Percentiles rank a stretch among this genome's conserved stretches.
Evolutionary conservation across 2,329 filamentous ascomycete species (phyloP).

Genomic region (Fusarium nisikadoi): DNA sequence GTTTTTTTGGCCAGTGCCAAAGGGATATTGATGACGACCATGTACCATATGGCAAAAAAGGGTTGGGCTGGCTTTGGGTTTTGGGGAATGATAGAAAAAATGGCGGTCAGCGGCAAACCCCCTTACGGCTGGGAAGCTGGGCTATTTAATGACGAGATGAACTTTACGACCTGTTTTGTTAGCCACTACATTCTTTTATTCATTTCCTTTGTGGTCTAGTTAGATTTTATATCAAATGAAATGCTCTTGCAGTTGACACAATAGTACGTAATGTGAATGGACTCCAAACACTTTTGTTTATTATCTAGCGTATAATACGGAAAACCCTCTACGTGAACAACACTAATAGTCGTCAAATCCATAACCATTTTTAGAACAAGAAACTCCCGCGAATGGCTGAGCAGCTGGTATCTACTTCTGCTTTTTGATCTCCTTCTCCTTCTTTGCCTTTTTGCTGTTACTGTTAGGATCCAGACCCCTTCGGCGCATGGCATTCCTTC

Average conservation of each 20-base stretch:
- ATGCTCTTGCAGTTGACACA: neutral
- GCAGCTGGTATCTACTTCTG: conserved; percentile 37
- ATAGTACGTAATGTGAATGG: neutral
- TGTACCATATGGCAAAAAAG: conserved; percentile 40
- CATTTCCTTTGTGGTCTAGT: conserved; percentile 14
- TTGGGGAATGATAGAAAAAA: conserved; percentile 44
- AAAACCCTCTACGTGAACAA: conserved; percentile 26
- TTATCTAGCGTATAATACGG: conserved; percentile 28
- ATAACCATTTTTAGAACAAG: conserved; percentile 31
- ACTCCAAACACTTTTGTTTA: conserved; percentile 20
- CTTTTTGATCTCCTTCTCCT: conserved; percentile 44
- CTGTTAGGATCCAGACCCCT: conserved; percentile 79
- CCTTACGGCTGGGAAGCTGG: conserved; percentile 29
- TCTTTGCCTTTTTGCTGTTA: conserved; percentile 49
- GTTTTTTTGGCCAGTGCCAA: conserved; percentile 26
- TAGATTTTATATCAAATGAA: conserved; percentile 21
- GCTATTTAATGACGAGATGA: conserved; percentile 46
- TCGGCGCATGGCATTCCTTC: conserved; percentile 76
- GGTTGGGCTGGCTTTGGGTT: conserved; percentile 25
- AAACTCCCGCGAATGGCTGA: conserved; percentile 30
- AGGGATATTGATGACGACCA: conserved; percentile 35
- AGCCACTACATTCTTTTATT: conserved; percentile 16
- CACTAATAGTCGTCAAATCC: conserved; percentile 21
- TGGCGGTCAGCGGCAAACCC: conserved; percentile 30
- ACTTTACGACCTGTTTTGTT: conserved; percentile 42